Conservation (phyloP, 140 eudicot species). For the Anethum foeniculum region DNA sequence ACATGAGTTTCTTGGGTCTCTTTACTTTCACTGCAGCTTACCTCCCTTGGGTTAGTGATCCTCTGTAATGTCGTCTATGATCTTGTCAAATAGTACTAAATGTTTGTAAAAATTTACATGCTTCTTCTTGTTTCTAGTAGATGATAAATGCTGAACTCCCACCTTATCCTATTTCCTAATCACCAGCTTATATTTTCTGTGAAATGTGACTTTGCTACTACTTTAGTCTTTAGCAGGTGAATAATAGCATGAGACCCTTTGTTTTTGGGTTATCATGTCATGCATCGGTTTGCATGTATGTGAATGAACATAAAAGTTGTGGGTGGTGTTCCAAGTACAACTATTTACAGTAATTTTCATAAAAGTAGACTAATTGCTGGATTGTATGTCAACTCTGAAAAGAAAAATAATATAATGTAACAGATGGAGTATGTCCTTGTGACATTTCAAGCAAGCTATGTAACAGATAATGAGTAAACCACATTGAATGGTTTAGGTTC, state of each 20-base stretch:
- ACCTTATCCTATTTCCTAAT: neutral
- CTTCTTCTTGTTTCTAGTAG: neutral
- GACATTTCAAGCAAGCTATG: neutral
- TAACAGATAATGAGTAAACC: neutral
- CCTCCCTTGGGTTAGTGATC: conserved; percentile 94
- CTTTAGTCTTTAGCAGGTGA: neutral
- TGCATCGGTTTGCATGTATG: neutral
- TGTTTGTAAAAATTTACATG: neutral
- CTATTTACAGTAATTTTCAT: neutral
- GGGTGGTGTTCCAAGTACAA: neutral
- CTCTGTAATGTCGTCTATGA: conserved; percentile 4
- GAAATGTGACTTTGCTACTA: neutral
- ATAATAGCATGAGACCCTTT: neutral
- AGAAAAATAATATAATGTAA: neutral
- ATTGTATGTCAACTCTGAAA: neutral
- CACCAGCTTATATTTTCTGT: neutral
- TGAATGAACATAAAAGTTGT: neutral
- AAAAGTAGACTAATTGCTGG: neutral
- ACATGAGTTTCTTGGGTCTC: conserved; percentile 98
- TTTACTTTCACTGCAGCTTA: conserved; percentile 99
- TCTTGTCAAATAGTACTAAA: neutral
- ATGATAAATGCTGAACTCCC: neutral
- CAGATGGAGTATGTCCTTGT: neutral
- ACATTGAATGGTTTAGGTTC: neutral
- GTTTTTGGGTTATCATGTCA: neutral